phyloP scores from a whole-genome alignment of 2,329 filamentous ascomycete genomes.

The Pseudocercospora fijiensis region DNA sequence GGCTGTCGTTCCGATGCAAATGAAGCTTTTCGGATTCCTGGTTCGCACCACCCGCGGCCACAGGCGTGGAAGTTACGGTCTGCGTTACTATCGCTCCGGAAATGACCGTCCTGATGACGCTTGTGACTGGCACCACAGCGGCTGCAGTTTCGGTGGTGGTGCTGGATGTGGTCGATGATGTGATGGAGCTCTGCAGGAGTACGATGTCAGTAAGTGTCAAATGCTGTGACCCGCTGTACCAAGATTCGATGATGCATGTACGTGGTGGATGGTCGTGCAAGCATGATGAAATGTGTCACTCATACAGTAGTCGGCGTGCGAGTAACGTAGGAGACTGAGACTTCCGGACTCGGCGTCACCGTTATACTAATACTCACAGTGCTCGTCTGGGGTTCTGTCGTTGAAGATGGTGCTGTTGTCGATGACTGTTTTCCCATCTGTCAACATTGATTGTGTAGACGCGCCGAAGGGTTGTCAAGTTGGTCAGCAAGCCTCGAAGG shows the following conservation, averaged over 20 bases:
- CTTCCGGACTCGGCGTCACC: constrained; percentile 29
- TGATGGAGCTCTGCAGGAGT: constrained; percentile 9
- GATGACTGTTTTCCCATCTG: constrained; percentile 25
- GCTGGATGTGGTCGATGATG: constrained; percentile 25
- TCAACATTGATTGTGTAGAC: constrained; percentile 18
- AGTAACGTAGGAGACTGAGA: constrained; percentile 33
- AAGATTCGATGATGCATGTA: constrained; percentile 11
- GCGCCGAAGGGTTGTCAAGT: neutral
- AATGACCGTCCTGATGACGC: constrained; percentile 44
- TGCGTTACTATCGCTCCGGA: constrained; percentile 47
- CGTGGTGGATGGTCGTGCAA: constrained; percentile 15
- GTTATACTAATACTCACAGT: constrained; percentile 35
- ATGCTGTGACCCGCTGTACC: constrained; percentile 13
- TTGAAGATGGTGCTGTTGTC: constrained; percentile 23
- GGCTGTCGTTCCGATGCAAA: constrained; percentile 25
- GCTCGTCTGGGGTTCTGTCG: constrained; percentile 31
- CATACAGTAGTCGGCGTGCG: constrained; percentile 29
- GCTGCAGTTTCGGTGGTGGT: constrained; percentile 24
- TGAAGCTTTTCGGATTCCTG: constrained; percentile 24
- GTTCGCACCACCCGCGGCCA: constrained; percentile 22
- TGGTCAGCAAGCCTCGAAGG: constrained; percentile 4
- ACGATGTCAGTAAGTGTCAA: constrained; percentile 21
- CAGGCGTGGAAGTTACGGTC: constrained; percentile 45
- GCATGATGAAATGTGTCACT: constrained; percentile 29
- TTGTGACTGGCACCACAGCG: constrained; percentile 37